These are phyloP conservation scores for Talaromyces atroroseus DNA, from an alignment of 2,329 filamentous ascomycete species.

Conservation along the genomic window DNA sequence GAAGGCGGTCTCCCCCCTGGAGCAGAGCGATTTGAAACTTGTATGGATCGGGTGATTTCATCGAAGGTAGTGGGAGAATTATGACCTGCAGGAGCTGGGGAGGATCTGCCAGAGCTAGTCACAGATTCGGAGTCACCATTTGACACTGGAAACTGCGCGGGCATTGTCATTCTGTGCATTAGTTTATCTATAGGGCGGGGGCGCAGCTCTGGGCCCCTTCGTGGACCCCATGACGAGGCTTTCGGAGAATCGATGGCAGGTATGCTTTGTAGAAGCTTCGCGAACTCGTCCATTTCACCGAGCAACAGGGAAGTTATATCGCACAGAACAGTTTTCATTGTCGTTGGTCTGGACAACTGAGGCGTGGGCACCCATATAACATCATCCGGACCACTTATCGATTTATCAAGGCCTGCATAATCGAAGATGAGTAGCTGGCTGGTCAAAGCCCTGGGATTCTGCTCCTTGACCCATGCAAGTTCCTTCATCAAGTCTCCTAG, in stretches of 20 bases:
- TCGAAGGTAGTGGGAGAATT: conserved; percentile 52
- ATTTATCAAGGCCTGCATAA: conserved; percentile 51
- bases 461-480: conserved; percentile 64
- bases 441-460: conserved; percentile 68
- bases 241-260: conserved; percentile 74
- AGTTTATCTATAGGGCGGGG: conserved; percentile 51
- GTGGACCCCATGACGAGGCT: conserved; percentile 38
- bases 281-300: conserved; percentile 69
- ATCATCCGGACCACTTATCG: conserved; percentile 56
- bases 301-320: conserved; percentile 69
- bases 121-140: conserved; percentile 31
- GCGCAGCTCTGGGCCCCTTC: conserved; percentile 47
- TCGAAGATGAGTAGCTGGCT: conserved; percentile 80
- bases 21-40: conserved; percentile 32
- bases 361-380: conserved; percentile 65
- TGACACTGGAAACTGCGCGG: conserved; percentile 49
- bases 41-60: conserved; percentile 44
- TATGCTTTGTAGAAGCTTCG: conserved; percentile 66
- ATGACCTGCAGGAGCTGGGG: conserved; percentile 32
- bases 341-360: conserved; percentile 66
- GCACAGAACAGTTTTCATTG: conserved; percentile 75
- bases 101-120: conserved; percentile 32
- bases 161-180: conserved; percentile 75
- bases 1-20: conserved; percentile 34
- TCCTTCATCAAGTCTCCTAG: conserved; percentile 50